Percentiles rank a stretch among this genome's conserved stretches.
phyloP scores from a whole-genome alignment of 2,329 filamentous ascomycete species.

The Colletotrichum sublineola region DNA sequence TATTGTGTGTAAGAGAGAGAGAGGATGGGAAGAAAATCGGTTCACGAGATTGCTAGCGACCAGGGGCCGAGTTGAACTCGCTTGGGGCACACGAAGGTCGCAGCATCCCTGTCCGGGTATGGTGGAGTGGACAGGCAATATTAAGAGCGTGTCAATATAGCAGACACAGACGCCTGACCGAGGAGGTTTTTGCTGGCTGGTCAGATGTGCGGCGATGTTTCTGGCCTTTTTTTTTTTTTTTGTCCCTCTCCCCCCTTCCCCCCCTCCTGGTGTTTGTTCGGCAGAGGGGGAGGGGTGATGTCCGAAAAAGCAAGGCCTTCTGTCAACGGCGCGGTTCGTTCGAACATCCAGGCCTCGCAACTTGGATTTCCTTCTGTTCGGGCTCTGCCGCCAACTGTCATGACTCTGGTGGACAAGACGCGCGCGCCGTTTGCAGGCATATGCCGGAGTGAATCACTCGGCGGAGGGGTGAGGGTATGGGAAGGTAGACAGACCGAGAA shows the following conservation, averaged over 20 bases:
- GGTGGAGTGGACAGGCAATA: conserved; percentile 41
- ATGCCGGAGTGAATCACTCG: conserved; percentile 21
- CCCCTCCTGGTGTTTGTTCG: background rate
- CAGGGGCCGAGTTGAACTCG: conserved; percentile 50
- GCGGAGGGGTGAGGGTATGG: conserved; percentile 16
- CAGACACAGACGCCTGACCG: conserved; percentile 42
- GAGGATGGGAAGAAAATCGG: conserved; percentile 53
- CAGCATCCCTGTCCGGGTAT: conserved; percentile 40
- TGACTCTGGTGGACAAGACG: conserved; percentile 31
- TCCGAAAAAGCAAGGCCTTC: conserved; percentile 18
- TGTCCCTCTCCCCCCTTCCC: background rate
- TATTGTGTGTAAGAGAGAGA: conserved; percentile 44
- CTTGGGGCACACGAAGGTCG: conserved; percentile 47
- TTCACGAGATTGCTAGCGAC: conserved; percentile 62
- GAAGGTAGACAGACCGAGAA: conserved; percentile 12
- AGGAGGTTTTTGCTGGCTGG: conserved; percentile 40
- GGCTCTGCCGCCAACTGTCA: conserved; percentile 37
- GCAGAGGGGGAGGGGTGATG: conserved; percentile 22
- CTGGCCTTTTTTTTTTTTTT: conserved; percentile 1
- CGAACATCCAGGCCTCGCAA: conserved; percentile 31
- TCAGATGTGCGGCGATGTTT: conserved; percentile 34
- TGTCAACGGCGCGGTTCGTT: conserved; percentile 34
- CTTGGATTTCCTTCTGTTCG: conserved; percentile 23
- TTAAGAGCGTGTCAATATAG: conserved; percentile 42
- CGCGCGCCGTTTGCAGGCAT: conserved; percentile 20